A percentile compares a stretch with the other conserved stretches of the same genome.
These are phyloP conservation scores for Gelatoporia subvermispora DNA, from an alignment of 768 basidiomycete genomes.

Conservation along the genomic window DNA sequence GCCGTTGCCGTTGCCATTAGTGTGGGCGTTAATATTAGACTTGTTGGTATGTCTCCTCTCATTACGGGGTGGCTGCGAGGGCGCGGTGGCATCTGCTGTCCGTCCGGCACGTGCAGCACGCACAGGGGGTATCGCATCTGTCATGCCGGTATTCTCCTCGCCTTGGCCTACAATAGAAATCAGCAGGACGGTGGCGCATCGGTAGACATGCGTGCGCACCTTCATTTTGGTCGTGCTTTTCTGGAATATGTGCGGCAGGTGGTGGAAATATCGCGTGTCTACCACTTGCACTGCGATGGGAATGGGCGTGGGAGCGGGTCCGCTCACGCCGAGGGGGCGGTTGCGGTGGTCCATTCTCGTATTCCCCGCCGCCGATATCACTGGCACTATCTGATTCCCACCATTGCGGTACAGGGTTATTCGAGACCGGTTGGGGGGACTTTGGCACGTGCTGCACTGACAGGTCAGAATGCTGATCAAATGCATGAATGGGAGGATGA, in stretches of 20 bases:
- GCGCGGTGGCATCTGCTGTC: neutral
- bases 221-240: neutral
- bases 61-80: neutral
- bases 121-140: slow-evolving; percentile 17
- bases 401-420: slow-evolving; percentile 15
- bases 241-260: neutral
- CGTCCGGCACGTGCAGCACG: slow-evolving; percentile 10
- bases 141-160: slow-evolving; percentile 13
- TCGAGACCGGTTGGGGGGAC: slow-evolving; percentile 14
- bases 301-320: neutral
- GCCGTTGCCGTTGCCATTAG: neutral
- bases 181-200: neutral
- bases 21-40: neutral
- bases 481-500: slow-evolving; percentile 2
- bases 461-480: slow-evolving; percentile 1
- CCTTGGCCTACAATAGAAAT: neutral
- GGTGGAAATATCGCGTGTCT: neutral
- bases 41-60: neutral
- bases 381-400: slow-evolving; percentile 19
- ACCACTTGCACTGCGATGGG: neutral
- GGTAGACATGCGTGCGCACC: neutral
- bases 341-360: slow-evolving; percentile 1
- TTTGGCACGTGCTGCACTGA: slow-evolving; percentile 21
- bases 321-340: neutral
- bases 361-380: slow-evolving; percentile 14